These are phyloP conservation scores for carrot (Daucus carota) DNA, from an alignment of 129 eudicot species.

Conservation along the genomic window DH1_v3.0 NC_030383.2:494001-494500, in stretches of 20 bases:
- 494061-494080: neutral
- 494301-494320: no score
- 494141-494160: slow-evolving; percentile 7
- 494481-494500: neutral
- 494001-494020: neutral
- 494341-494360: neutral
- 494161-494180: neutral
- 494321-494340: neutral
- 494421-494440: neutral
- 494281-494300: neutral
- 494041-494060: neutral
- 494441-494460: neutral
- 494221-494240: neutral
- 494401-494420: neutral
- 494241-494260: neutral
- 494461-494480: slow-evolving; percentile 2
- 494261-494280: neutral
- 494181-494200: neutral
- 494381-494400: neutral
- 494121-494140: neutral
- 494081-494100: neutral
- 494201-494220: neutral
- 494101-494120: neutral
- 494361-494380: neutral
- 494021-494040: neutral